phyloP scores from a whole-genome alignment of 2,329 filamentous ascomycete genomes.

The Stemphylium vesicarium region DNA sequence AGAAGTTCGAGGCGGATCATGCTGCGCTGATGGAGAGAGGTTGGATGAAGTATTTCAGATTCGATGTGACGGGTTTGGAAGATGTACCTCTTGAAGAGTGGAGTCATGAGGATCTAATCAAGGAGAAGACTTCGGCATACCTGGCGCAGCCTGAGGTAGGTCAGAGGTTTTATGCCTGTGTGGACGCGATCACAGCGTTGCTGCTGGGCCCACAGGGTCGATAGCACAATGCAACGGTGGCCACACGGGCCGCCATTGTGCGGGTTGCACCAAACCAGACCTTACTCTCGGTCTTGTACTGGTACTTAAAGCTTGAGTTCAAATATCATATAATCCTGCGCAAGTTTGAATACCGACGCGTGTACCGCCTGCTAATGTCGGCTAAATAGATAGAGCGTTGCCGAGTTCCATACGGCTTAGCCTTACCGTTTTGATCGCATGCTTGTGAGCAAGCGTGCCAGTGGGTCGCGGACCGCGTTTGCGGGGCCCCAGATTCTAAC shows the following conservation, averaged over 20 bases:
- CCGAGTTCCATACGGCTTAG: neutral
- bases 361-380: neutral
- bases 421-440: neutral
- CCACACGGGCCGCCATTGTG: neutral
- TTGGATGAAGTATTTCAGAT: conserved; percentile 45
- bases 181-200: conserved; percentile 37
- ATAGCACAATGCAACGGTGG: neutral
- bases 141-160: conserved; percentile 32
- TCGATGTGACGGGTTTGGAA: conserved; percentile 37
- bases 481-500: neutral
- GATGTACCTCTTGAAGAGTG: conserved; percentile 40
- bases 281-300: neutral
- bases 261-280: neutral
- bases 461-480: neutral
- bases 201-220: conserved; percentile 18
- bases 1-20: conserved; percentile 37
- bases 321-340: neutral
- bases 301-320: neutral
- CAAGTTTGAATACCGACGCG: neutral
- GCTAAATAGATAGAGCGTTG: too few species aligned
- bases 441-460: neutral
- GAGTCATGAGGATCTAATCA: conserved; percentile 33
- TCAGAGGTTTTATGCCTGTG: conserved; percentile 36
- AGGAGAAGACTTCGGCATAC: conserved; percentile 38
- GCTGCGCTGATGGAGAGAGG: conserved; percentile 29